A percentile compares a stretch with the other conserved stretches of the same genome.
Conservation (phyloP, 345 rosid genomes). For the Camelina sativa region DNA sequence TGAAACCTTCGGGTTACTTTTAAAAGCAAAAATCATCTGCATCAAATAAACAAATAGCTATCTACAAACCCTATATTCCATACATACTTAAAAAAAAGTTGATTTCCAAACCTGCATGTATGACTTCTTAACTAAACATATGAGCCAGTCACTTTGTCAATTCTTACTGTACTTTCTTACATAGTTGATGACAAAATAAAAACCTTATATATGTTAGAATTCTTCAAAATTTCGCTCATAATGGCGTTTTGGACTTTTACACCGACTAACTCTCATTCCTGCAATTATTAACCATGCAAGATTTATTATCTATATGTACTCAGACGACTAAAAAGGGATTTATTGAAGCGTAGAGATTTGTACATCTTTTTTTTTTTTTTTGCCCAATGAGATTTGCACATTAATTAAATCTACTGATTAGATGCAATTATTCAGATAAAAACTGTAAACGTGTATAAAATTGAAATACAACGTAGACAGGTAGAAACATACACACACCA, state of each 20-base stretch:
- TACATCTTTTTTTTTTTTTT: too few relatives aligned
- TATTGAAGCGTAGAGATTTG: conserved; percentile 1
- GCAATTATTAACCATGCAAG: conserved; percentile 33
- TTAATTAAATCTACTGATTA: background rate
- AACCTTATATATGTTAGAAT: background rate
- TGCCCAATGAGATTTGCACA: background rate
- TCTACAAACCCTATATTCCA: background rate
- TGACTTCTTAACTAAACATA: background rate
- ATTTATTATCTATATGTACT: background rate
- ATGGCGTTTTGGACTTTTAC: conserved; percentile 30
- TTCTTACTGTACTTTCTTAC: background rate
- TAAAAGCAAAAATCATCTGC: background rate
- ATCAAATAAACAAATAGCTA: conserved; percentile 13
- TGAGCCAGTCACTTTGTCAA: background rate
- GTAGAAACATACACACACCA: background rate
- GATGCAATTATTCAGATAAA: background rate
- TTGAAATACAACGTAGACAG: background rate
- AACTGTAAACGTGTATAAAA: background rate
- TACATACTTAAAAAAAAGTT: background rate
- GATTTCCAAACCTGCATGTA: background rate
- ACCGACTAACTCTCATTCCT: conserved; percentile 36
- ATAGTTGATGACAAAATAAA: background rate
- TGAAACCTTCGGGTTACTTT: background rate
- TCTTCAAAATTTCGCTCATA: background rate
- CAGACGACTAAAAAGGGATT: background rate